Conservation (phyloP, 768 basidiomycete species). For the Rhizopogon vinicolor region DNA sequence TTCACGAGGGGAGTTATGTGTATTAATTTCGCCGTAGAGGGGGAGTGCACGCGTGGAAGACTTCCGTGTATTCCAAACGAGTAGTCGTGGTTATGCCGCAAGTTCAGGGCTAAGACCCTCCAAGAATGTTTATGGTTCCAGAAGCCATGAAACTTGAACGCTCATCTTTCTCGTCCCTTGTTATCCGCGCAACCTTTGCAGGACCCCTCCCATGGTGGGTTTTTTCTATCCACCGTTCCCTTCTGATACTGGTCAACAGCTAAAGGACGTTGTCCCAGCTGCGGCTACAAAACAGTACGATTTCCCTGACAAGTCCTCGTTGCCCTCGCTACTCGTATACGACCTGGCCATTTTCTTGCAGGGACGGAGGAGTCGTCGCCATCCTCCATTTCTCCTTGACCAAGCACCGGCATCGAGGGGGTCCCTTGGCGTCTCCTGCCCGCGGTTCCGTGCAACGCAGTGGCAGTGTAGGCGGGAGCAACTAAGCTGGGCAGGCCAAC, state of each 20-base stretch:
- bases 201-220: constrained; percentile 66
- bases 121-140: neutral
- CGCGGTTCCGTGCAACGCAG: neutral
- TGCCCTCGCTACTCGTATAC: neutral
- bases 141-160: neutral
- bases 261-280: constrained; percentile 30
- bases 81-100: neutral
- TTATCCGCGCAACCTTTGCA: constrained; percentile 61
- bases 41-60: constrained; percentile 2
- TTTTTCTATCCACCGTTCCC: constrained; percentile 70
- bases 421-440: constrained; percentile 22
- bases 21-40: neutral
- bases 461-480: too few relatives aligned
- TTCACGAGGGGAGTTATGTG: neutral
- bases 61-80: neutral
- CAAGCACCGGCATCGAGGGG: constrained; percentile 22
- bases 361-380: constrained; percentile 40
- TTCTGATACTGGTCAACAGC: constrained; percentile 37
- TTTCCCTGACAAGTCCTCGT: constrained; percentile 21
- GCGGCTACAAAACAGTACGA: constrained; percentile 27
- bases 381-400: constrained; percentile 19
- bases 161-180: neutral
- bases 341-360: constrained; percentile 12
- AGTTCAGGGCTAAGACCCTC: neutral
- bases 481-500: too few relatives aligned